phyloP scores from a whole-genome alignment of 495 filamentous ascomycete species.

The Aspergillus panamensis region DNA sequence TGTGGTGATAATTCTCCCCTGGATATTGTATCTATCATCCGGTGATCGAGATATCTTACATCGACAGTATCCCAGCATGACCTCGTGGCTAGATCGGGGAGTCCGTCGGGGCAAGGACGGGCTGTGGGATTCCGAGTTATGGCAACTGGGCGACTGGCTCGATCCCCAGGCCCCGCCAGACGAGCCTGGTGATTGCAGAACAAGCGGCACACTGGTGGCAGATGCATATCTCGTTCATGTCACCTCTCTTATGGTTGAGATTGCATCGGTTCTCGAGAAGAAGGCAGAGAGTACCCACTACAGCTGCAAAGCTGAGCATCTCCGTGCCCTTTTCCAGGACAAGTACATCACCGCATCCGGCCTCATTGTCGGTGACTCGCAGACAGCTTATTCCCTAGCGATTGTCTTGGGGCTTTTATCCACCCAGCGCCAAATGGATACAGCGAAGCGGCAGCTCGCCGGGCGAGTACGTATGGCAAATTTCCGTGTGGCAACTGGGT shows the following conservation, averaged over 20 bases:
- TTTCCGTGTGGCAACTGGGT: conserved; percentile 50
- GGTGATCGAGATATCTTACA: conserved; percentile 40
- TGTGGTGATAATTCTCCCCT: too few species aligned
- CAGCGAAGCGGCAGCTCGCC: too few species aligned
- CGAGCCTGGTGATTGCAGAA: conserved; percentile 37
- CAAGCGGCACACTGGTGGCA: conserved; percentile 41
- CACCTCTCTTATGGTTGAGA: neutral
- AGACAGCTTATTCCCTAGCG: too few species aligned
- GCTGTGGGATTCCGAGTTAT: conserved; percentile 35
- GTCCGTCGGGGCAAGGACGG: conserved; percentile 37
- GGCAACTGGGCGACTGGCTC: conserved; percentile 53
- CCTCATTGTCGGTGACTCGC: too few species aligned
- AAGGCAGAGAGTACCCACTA: neutral
- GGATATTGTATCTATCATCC: too few species aligned
- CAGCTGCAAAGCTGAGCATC: too few species aligned
- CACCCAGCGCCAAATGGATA: too few species aligned
- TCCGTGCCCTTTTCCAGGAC: too few species aligned
- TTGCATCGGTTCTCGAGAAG: neutral
- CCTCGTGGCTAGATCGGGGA: conserved; percentile 44
- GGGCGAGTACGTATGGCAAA: neutral
- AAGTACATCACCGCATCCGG: too few species aligned
- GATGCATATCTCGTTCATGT: conserved; percentile 47
- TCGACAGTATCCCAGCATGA: conserved; percentile 42
- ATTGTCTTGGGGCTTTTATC: too few species aligned
- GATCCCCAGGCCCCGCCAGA: conserved; percentile 47